These are phyloP conservation scores for Furcasterigmium sp. DNA, from an alignment of 2,329 filamentous ascomycete species.

Conservation along the genomic window DNA sequence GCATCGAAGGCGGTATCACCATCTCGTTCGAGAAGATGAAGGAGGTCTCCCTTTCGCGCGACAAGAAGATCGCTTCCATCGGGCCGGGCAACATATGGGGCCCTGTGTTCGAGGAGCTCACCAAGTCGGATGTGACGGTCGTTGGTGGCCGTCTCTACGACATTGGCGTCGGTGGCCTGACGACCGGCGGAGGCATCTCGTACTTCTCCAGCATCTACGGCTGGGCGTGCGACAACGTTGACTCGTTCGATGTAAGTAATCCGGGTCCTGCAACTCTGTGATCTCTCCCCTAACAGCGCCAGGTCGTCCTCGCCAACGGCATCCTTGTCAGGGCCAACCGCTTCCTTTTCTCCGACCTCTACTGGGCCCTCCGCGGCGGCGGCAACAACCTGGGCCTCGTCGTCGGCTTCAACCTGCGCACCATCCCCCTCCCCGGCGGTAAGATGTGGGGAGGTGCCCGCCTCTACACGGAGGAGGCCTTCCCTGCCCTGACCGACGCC, in stretches of 20 bases:
- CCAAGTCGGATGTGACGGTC: slow-evolving; percentile 24
- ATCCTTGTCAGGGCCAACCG: slow-evolving; percentile 33
- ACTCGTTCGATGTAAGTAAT: slow-evolving; percentile 23
- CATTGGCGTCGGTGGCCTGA: slow-evolving; percentile 35
- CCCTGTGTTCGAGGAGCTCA: slow-evolving; percentile 29
- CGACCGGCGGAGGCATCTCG: slow-evolving; percentile 26
- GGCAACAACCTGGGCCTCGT: slow-evolving; percentile 55
- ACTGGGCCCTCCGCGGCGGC: slow-evolving; percentile 51
- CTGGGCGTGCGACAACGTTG: slow-evolving; percentile 32
- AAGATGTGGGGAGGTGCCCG: slow-evolving; percentile 31
- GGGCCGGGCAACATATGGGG: slow-evolving; percentile 33
- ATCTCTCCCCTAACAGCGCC: too few species aligned
- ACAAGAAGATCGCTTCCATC: slow-evolving; percentile 23
- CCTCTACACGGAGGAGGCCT: slow-evolving; percentile 22
- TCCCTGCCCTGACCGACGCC: slow-evolving; percentile 21
- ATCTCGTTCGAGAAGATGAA: slow-evolving; percentile 31
- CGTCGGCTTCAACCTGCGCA: slow-evolving; percentile 38
- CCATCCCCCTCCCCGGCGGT: slow-evolving; percentile 24
- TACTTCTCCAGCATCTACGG: slow-evolving; percentile 34
- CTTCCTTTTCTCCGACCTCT: slow-evolving; percentile 42
- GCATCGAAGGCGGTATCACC: slow-evolving; percentile 24
- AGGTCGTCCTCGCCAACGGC: slow-evolving; percentile 40
- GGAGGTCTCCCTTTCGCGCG: slow-evolving; percentile 19
- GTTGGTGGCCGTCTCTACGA: slow-evolving; percentile 30
- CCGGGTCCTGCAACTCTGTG: too few species aligned